Evolutionary conservation across 2,329 filamentous ascomycete genomes (phyloP).

Genomic region (Nemania sp.): DNA sequence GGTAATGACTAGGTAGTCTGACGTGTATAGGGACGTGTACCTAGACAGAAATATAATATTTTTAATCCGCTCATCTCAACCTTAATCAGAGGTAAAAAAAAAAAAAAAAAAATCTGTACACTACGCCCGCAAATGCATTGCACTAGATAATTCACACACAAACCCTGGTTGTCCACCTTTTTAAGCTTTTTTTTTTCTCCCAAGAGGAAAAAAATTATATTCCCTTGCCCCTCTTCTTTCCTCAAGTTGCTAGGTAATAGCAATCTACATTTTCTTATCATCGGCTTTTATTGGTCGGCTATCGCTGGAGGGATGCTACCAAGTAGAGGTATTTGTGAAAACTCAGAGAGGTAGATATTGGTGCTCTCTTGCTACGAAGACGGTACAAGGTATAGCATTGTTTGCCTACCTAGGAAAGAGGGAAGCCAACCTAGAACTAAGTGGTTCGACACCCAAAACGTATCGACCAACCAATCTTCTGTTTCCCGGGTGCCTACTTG

Average conservation of each 20-base stretch:
- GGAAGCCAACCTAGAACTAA: neutral
- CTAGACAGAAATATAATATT: neutral
- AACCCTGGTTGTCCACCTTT: conserved; percentile 22
- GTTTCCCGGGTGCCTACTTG: neutral
- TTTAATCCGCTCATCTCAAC: neutral
- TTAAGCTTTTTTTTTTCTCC: conserved; percentile 9
- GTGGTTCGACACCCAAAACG: conserved; percentile 2
- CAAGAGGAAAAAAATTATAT: neutral
- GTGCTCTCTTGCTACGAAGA: neutral
- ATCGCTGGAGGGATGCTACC: neutral
- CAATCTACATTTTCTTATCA: neutral
- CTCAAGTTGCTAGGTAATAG: neutral
- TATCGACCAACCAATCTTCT: conserved; percentile 1
- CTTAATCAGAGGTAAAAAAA: neutral
- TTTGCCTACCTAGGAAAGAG: conserved; percentile 14
- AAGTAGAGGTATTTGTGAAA: neutral
- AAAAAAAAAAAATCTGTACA: neutral
- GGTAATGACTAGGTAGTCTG: neutral
- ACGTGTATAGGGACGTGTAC: neutral
- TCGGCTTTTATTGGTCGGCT: neutral
- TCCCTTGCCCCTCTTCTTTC: neutral
- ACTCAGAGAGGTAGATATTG: neutral
- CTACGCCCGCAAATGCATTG: neutral
- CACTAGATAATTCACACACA: conserved; percentile 12
- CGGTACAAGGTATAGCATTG: neutral